These are phyloP conservation scores for Microdochium nivale DNA, from an alignment of 2,329 filamentous ascomycete genomes.

Conservation along the genomic window DNA sequence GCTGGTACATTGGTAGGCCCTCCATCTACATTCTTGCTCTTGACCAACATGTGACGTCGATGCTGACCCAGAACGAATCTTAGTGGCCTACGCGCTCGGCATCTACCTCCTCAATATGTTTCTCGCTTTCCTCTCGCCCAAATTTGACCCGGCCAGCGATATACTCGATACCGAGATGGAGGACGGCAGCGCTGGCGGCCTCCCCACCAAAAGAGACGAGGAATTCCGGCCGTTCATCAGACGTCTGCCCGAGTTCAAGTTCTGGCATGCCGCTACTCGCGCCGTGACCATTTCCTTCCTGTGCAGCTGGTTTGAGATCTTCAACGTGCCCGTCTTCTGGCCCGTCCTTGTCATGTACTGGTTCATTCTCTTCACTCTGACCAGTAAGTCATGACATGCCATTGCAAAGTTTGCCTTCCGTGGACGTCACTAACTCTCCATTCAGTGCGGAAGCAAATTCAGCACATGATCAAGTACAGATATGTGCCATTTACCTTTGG, in stretches of 20 bases:
- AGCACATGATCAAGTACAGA: slow-evolving; percentile 99
- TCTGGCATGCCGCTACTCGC: slow-evolving; percentile 94
- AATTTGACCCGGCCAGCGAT: slow-evolving; percentile 96
- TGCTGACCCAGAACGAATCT: neutral
- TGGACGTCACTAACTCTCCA: slow-evolving; percentile 3
- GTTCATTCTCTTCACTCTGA: slow-evolving; percentile 92
- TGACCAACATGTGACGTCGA: slow-evolving; percentile 5
- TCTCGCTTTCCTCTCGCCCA: slow-evolving; percentile 94
- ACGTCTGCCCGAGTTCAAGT: slow-evolving; percentile 97
- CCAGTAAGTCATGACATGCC: slow-evolving; percentile 55
- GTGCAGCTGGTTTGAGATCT: slow-evolving; percentile 89
- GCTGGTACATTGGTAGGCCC: slow-evolving; percentile 89
- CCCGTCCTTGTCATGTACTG: slow-evolving; percentile 97
- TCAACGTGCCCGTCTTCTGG: slow-evolving; percentile 98
- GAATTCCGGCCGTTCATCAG: slow-evolving; percentile 98
- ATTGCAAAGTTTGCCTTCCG: neutral
- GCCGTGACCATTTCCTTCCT: slow-evolving; percentile 75
- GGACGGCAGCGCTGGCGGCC: slow-evolving; percentile 70
- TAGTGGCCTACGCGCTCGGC: slow-evolving; percentile 93
- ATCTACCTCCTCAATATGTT: slow-evolving; percentile 99
- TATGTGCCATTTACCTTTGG: slow-evolving; percentile 92
- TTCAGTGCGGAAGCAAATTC: slow-evolving; percentile 94
- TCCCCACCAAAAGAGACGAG: slow-evolving; percentile 93
- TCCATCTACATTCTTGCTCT: neutral
- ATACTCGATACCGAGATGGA: slow-evolving; percentile 90